Evolutionary conservation across 2,329 filamentous ascomycete species (phyloP).

Genomic region (Blastomyces percursus): DNA sequence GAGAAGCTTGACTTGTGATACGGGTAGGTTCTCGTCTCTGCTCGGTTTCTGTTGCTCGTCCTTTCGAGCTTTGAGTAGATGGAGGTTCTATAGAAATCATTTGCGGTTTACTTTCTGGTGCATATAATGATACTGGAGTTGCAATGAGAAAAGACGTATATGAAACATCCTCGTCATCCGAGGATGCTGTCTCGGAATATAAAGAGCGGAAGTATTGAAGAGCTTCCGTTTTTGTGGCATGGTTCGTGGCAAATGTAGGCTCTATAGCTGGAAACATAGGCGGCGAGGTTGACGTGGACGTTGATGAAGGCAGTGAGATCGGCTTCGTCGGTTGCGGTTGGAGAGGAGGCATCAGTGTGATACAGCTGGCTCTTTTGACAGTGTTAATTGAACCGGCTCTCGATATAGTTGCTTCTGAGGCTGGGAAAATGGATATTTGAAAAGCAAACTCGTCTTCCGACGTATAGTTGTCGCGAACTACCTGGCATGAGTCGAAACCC

Average conservation of each 20-base stretch:
- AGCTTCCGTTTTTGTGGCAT: background rate
- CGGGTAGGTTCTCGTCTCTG: conserved; percentile 7
- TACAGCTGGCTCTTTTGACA: background rate
- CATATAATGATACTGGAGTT: conserved; percentile 13
- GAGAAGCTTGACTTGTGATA: background rate
- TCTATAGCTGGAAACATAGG: background rate
- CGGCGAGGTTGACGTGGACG: background rate
- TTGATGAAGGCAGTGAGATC: background rate
- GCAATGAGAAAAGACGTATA: conserved; percentile 13
- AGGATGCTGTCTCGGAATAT: conserved; percentile 12
- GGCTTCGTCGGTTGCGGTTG: background rate
- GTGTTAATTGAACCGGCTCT: conserved; percentile 1
- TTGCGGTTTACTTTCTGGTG: conserved; percentile 12
- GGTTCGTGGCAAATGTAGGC: background rate
- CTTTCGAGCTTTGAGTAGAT: conserved; percentile 1
- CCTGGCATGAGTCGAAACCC: background rate
- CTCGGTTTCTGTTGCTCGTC: conserved; percentile 6
- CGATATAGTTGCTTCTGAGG: background rate
- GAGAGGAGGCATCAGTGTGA: background rate
- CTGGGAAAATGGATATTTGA: background rate
- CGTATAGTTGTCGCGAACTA: background rate
- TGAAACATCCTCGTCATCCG: conserved; percentile 11
- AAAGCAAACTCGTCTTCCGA: background rate
- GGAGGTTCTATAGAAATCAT: conserved; percentile 13
- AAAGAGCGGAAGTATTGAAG: conserved; percentile 8